A percentile compares a stretch with the other conserved stretches of the same genome.
Evolutionary conservation across 169 alveolate genomes (phyloP).

Genomic region (Plasmodium relictum): DNA sequence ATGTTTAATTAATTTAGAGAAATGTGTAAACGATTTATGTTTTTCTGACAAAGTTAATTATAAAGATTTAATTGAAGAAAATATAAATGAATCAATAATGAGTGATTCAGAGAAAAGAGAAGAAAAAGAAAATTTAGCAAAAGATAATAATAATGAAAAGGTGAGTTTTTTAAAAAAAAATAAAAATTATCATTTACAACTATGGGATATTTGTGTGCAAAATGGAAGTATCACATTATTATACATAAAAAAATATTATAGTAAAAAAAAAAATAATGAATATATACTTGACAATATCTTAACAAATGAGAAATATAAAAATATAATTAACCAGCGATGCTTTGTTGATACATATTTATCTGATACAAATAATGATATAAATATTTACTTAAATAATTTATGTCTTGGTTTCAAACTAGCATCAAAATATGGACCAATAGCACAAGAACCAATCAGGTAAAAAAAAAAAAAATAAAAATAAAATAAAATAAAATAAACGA

Average conservation of each 20-base stretch:
- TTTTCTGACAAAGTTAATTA: slow-evolving; percentile 18
- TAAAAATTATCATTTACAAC: slow-evolving; percentile 58
- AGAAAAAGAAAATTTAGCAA: not conserved
- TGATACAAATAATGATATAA: slow-evolving; percentile 71
- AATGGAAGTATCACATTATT: slow-evolving; percentile 82
- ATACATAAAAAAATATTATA: slow-evolving; percentile 60
- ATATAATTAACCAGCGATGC: slow-evolving; percentile 46
- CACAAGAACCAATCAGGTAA: slow-evolving; percentile 96
- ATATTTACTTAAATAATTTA: slow-evolving; percentile 67
- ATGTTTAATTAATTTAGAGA: slow-evolving; percentile 70
- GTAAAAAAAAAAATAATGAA: slow-evolving; percentile 56
- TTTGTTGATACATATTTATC: slow-evolving; percentile 70
- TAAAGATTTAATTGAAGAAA: slow-evolving; percentile 13
- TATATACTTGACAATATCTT: slow-evolving; percentile 36
- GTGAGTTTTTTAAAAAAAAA: slow-evolving; percentile 21
- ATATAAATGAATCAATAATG: not conserved
- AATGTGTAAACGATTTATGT: slow-evolving; percentile 55
- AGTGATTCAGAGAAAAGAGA: not conserved
- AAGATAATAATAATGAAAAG: slow-evolving; percentile 14
- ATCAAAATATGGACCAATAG: slow-evolving; percentile 94
- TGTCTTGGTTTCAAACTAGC: slow-evolving; percentile 95
- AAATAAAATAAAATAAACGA: no score
- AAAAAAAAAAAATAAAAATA: slow-evolving; percentile 75
- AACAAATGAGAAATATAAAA: slow-evolving; percentile 63
- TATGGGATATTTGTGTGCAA: slow-evolving; percentile 82